A percentile compares a stretch with the other conserved stretches of the same genome.
Evolutionary conservation across 805 yeast genomes (phyloP).

Genomic region (Wickerhamiella spandovensis): DNA sequence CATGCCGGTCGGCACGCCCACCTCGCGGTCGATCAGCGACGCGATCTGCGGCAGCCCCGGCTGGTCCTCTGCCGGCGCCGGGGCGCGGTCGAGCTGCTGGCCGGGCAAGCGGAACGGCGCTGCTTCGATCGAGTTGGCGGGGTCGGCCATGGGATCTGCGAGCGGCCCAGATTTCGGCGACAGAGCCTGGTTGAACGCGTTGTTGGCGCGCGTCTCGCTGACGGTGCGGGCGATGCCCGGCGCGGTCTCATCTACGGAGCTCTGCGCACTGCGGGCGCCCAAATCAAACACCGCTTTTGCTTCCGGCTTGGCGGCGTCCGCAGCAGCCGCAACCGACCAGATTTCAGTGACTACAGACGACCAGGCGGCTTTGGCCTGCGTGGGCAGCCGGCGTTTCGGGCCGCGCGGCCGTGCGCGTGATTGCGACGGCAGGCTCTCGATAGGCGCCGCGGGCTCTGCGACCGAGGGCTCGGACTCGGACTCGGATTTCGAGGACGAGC

Average conservation of each 20-base stretch:
- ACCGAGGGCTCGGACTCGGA: too few species aligned
- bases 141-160: not conserved
- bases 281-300: not conserved
- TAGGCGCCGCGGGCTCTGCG: not conserved
- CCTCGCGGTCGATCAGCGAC: not conserved
- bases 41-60: not conserved
- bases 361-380: constrained; percentile 18
- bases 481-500: not conserved
- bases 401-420: constrained; percentile 20
- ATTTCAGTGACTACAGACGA: constrained; percentile 10
- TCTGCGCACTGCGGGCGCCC: not conserved
- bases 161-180: not conserved
- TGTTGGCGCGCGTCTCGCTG: not conserved
- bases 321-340: constrained; percentile 5
- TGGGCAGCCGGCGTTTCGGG: constrained; percentile 23
- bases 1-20: not conserved
- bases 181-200: not conserved
- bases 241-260: too few species aligned
- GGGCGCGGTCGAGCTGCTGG: not conserved
- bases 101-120: not conserved
- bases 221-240: not conserved
- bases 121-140: not conserved
- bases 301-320: not conserved
- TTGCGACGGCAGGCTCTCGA: not conserved
- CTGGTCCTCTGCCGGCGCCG: not conserved